phyloP scores from a whole-genome alignment of 495 filamentous ascomycete genomes.

The Aspergillus kassunensis region DNA sequence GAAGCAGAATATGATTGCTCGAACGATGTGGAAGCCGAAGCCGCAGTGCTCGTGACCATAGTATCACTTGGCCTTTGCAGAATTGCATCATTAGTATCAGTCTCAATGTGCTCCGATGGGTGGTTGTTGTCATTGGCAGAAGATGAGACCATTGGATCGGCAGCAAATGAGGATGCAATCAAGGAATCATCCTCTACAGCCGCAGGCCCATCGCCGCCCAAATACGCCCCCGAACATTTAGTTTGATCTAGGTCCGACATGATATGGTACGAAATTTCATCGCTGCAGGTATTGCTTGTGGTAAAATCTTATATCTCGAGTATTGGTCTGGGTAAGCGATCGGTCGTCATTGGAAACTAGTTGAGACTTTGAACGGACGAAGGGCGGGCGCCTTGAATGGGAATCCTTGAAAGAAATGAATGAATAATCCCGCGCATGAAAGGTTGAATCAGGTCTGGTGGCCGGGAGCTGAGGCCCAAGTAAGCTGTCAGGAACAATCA shows the following conservation, averaged over 20 bases:
- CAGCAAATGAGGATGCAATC: constrained; percentile 23
- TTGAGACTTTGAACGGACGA: constrained; percentile 43
- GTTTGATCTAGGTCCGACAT: constrained; percentile 17
- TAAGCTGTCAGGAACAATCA: constrained; percentile 2
- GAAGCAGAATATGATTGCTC: not conserved
- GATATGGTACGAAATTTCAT: constrained; percentile 2
- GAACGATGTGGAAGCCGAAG: not conserved
- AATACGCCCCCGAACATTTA: not conserved
- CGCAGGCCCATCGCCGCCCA: constrained; percentile 18
- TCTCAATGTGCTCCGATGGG: constrained; percentile 8
- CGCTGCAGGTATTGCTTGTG: not conserved
- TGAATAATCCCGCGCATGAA: constrained; percentile 52
- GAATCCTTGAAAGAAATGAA: constrained; percentile 72
- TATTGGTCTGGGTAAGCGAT: constrained; percentile 12
- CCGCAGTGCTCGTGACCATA: not conserved
- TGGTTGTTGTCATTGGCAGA: constrained; percentile 13
- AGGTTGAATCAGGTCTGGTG: not conserved
- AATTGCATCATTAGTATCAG: not conserved
- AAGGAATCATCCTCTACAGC: constrained; percentile 23
- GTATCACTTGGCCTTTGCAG: not conserved
- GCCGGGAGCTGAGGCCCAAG: not conserved
- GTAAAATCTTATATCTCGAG: constrained; percentile 16
- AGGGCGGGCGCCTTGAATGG: constrained; percentile 69
- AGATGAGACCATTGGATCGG: constrained; percentile 26
- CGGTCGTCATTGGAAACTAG: constrained; percentile 16